Evolutionary conservation across 306 rosid genomes (phyloP), one percentile per base, ranked within the genome.

Genomic region (Rosa lucieae): DNA sequence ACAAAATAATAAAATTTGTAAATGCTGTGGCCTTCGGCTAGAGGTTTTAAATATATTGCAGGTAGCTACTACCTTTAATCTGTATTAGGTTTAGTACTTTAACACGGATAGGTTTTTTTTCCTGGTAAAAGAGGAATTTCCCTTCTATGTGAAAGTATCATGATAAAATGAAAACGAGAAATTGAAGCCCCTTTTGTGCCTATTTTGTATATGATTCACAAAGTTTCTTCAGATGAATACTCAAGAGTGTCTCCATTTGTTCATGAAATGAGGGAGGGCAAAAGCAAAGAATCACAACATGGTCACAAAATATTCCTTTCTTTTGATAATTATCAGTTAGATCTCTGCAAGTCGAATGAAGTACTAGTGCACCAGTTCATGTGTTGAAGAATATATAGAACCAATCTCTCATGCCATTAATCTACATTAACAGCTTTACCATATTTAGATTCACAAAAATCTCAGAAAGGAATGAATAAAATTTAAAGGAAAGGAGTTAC

Each of bases 401-500:
- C 74, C 58, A 74, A 48, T 13, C 48, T 48, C 20, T 20, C 8
- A 11, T 43, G 42, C 8, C 40, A 66, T 74, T 51, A 61, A 48
- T 59, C 15, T 17, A 15, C 11, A 5, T 46, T 17, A 55, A 21
- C 37, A 46, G 20, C 23, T 14, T 14, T 52, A 21, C 35, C 3
- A 78, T 10, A 53, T 68, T 47, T 11, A 14, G 47, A 68, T 48
- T 78, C 51, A 77, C 59, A 48, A 55, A 37, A n/a, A 58, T 55
- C 40, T 55, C 17, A 35, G 44, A 43, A n/a, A 55, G 6, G 35
- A 29, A 15, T 40, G 12, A 10, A 62, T 7, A 71, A 8, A 43
- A 46, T 47, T 47, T 20, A 26, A 70, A 67, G 74, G 42, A 23
- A 70, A 70, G 70, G 4, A 79, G 21, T 84, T 32, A 90, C 99